These are phyloP conservation scores for Trichosporon asahii DNA, from an alignment of 1,284 basidiomycete genomes.

Conservation along the genomic window DNA sequence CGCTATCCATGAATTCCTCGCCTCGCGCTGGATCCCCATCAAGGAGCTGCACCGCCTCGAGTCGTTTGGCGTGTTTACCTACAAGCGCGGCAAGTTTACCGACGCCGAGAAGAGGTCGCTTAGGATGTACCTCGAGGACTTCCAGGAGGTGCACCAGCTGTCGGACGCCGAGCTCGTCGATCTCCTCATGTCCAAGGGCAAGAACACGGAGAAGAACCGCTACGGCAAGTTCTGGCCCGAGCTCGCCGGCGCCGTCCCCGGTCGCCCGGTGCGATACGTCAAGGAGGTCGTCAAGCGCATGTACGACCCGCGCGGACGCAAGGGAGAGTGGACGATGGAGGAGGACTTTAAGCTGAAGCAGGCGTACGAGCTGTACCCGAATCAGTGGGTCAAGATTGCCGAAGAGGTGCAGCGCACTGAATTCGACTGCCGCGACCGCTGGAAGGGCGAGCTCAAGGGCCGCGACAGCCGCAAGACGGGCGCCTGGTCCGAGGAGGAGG, in stretches of 20 bases:
- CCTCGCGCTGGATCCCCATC: slow-evolving; percentile 31
- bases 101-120: slow-evolving; percentile 33
- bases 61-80: slow-evolving; percentile 36
- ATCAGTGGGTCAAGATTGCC: slow-evolving; percentile 41
- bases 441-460: slow-evolving; percentile 30
- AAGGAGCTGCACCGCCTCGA: slow-evolving; percentile 34
- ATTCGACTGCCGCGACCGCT: slow-evolving; percentile 42
- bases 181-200: slow-evolving; percentile 34
- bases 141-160: slow-evolving; percentile 27
- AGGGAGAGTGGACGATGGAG: slow-evolving; percentile 41
- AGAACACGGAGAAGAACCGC: slow-evolving; percentile 22
- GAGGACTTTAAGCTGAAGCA: slow-evolving; percentile 38
- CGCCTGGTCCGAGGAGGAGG: slow-evolving; percentile 30
- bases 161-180: slow-evolving; percentile 30
- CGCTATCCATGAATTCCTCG: slow-evolving; percentile 35
- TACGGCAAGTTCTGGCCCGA: slow-evolving; percentile 42
- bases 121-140: slow-evolving; percentile 28
- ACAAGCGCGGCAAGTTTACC: slow-evolving; percentile 39
- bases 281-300: slow-evolving; percentile 38
- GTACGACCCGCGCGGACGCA: slow-evolving; percentile 39
- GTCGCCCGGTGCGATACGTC: slow-evolving; percentile 43
- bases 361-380: slow-evolving; percentile 36
- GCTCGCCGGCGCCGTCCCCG: slow-evolving; percentile 36
- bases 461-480: slow-evolving; percentile 24
- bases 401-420: slow-evolving; percentile 37